Base-by-base conservation (phyloP, 2,329 filamentous ascomycete genomes). In the Xylariomycetidae sp. region DNA sequence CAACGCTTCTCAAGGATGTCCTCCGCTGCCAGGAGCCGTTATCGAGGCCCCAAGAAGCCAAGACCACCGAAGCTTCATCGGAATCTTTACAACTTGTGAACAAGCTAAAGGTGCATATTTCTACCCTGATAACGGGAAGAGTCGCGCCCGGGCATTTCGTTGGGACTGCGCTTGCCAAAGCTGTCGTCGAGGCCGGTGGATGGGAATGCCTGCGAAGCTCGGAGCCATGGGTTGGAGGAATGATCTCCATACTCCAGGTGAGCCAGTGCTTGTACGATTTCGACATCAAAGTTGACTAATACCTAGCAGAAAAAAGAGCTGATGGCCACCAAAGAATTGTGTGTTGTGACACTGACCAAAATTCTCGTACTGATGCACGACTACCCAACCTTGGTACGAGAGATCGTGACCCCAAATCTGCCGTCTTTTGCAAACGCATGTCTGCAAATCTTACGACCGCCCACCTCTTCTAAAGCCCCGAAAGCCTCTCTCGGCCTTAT, bases 381-480 rank as follows among this genome's bases (percentile, higher is more conserved):
- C 23, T 88, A 88, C 53, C 85, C 83, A 39, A 92, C 86, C 7
- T 68, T 95, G 33, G 70, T 90, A 27, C 75, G 90, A 48, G 89
- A 95, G 55, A 85, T 95, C 40, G 89, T 85, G 1, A 94, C 88
- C 0, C 87, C 87, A 3, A 85, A 78, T 3, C 64, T 95, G 14
- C 78, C 85, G 2, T 64, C 73, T 2, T 94, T 90, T 50, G 72
- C 89, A 28, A 79, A 76, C 1, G 70, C 82, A 3, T 87, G 83
- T 48, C 59, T 95, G 27, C 78, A 82, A 48, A 67, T 90, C 27
- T 61, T 74, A 53, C 68, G 77, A 44, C 55, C 62, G 1, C 56
- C 63, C 0, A 41, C 52, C 3, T 57, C 65, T 3, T 60, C 56
- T 17, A 62, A 64, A 44, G 44, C 52, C 6, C 47, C 49, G n/a